Evolutionary conservation across 805 yeast genomes (phyloP).

Genomic region (Sugiyamaella chiloensis): DNA sequence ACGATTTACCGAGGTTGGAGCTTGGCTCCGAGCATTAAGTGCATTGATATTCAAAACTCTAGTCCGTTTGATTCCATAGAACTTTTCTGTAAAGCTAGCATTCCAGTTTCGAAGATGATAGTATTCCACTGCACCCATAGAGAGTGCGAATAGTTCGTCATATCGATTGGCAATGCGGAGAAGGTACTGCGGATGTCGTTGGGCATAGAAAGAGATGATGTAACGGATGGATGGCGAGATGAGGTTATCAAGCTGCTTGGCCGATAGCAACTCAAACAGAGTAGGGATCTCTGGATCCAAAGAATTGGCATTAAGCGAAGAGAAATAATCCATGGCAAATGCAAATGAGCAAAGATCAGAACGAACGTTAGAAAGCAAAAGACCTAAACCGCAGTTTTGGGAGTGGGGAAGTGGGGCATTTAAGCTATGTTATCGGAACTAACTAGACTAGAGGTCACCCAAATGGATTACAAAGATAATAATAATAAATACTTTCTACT

Average conservation of each 20-base stretch:
- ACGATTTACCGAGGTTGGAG: conserved; percentile 44
- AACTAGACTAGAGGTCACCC: no score
- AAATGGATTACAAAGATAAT: no score
- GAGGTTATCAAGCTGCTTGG: conserved; percentile 71
- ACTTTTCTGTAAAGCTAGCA: conserved; percentile 84
- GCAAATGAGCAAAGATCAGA: neutral
- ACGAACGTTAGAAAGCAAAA: no score
- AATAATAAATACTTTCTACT: no score
- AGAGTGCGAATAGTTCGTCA: conserved; percentile 67
- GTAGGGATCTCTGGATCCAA: conserved; percentile 79
- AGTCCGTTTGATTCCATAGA: conserved; percentile 80
- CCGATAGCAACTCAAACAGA: conserved; percentile 79
- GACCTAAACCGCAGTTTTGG: no score
- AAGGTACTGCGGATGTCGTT: conserved; percentile 67
- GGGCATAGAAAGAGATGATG: conserved; percentile 76
- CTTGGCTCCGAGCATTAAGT: conserved; percentile 26
- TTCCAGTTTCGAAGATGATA: conserved; percentile 70
- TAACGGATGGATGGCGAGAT: conserved; percentile 81
- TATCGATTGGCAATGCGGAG: conserved; percentile 61
- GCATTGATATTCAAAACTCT: conserved; percentile 30
- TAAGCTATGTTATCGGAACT: no score
- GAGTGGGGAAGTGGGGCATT: no score
- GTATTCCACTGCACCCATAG: conserved; percentile 68
- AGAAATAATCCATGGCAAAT: conserved; percentile 68
- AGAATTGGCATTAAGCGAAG: conserved; percentile 72